These are phyloP conservation scores for Cyanidiococcus yangmingshanensis DNA, from an alignment of 23 red algal species.

Conservation along the genomic window DNA sequence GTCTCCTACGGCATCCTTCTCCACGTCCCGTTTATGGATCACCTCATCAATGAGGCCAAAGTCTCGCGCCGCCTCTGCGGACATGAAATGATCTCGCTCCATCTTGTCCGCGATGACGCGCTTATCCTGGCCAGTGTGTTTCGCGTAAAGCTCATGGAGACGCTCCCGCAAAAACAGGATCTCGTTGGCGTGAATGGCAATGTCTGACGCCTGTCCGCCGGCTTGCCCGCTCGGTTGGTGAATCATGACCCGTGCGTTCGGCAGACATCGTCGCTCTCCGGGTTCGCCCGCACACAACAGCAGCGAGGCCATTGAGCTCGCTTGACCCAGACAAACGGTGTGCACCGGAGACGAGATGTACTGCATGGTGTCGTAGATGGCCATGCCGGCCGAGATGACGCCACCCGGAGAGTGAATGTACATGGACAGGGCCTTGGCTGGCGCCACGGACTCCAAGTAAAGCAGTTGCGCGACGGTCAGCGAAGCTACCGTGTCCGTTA, in stretches of 20 bases:
- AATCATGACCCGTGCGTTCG: constrained; percentile 30
- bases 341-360: constrained; percentile 25
- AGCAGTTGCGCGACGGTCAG: constrained; percentile 25
- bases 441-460: constrained; percentile 28
- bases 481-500: constrained; percentile 25
- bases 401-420: constrained; percentile 37
- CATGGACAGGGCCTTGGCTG: constrained; percentile 23
- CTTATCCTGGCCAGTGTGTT: constrained; percentile 26
- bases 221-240: constrained; percentile 30
- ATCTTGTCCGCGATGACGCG: constrained; percentile 19
- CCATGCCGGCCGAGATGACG: constrained; percentile 21
- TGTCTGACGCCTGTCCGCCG: constrained; percentile 25
- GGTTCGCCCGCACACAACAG: constrained; percentile 26
- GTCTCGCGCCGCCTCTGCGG: constrained; percentile 21
- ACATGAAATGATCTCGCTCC: constrained; percentile 39
- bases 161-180: constrained; percentile 26
- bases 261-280: constrained; percentile 19
- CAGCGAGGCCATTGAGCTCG: constrained; percentile 32
- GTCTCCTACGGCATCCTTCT: neutral
- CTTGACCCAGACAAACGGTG: constrained; percentile 31
- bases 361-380: constrained; percentile 37
- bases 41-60: constrained; percentile 35
- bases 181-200: constrained; percentile 37
- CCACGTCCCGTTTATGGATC: constrained; percentile 5
- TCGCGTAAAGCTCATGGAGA: constrained; percentile 24